Evolutionary conservation across 106 monocot genomes (phyloP), one percentile per base, ranked within the genome.

Genomic region (Ottelia alismoides): DNA sequence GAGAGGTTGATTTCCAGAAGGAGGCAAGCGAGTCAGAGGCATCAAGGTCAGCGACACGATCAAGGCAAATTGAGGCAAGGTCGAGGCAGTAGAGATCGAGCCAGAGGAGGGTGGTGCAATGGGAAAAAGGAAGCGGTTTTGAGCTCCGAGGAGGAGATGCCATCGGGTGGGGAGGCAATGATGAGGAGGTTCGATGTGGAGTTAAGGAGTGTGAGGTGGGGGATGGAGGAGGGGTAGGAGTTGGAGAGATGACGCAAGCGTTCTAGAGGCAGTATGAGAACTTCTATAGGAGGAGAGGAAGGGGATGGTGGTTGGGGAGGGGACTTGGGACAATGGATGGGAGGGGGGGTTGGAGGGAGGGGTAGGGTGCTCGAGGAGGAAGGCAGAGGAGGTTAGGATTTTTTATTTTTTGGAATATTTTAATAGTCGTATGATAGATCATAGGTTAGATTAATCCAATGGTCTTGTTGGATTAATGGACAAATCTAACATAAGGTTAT

Each of bases 261-360:
- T 94, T 94, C 94, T 88, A 94, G 59, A 94, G 80, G 52, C 94
- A 84, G 69, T 72, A 84, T 60, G 63, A 57, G 68, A 88, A 78
- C 63, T 77, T 88, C 94, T 88, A 94, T 30, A 84, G 44, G 22
- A 50, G 74, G 32, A 60, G 0, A 12, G 75, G 29, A 12, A 74
- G 74, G 1, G 79, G 45, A 51, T 81, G 65, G 20, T 49, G 21
- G n/a, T 50, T 17, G 30, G 49, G 47, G 21, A 80, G 78, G 30
- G 43, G 58, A 25, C n/a, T n/a, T n/a, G 72, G 64, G 70, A 78
- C 31, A 32, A 57, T 24, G 50, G 58, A 55, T 25, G 68, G 76
- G 51, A 88, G 58, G 20, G 44, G 25, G 65, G 28, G 30, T 35
- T 66, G 61, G 55, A 94, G 70, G 31, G 66, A 17, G 23, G 21